Conservation (phyloP, 257 asterid genomes). For the Solanum infundibuliforme region DNA sequence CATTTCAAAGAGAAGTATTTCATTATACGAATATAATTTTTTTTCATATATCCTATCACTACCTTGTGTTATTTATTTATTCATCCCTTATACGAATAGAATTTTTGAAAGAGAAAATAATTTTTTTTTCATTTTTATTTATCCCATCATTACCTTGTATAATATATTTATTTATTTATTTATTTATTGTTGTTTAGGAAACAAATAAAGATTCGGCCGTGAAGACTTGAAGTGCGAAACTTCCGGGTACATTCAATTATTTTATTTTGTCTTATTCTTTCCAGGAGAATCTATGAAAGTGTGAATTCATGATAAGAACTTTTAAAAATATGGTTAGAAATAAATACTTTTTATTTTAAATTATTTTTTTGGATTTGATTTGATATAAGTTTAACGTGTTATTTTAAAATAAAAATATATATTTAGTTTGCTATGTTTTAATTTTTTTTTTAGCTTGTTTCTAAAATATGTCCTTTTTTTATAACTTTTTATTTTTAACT, state of each 20-base stretch:
- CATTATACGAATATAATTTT: too few species aligned
- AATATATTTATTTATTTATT: too few species aligned
- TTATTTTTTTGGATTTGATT: too few species aligned
- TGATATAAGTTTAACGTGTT: not conserved
- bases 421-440: not conserved
- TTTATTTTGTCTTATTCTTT: not conserved
- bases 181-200: not conserved
- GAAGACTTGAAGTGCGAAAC: not conserved
- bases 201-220: not conserved
- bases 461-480: too few species aligned
- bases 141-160: too few species aligned
- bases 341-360: too few species aligned
- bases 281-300: not conserved
- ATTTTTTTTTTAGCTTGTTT: too few species aligned
- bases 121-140: too few species aligned
- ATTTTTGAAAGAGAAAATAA: too few species aligned
- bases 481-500: not conserved
- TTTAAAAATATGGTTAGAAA: not conserved
- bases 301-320: not conserved
- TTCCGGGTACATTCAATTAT: not conserved
- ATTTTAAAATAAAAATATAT: too few species aligned
- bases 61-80: not conserved
- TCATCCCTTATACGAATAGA: too few species aligned
- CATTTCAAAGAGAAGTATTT: not conserved
- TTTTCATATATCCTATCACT: not conserved